These are phyloP conservation scores for Ceratobasidium sp. DNA, from an alignment of 1,284 basidiomycete species.

Conservation along the genomic window DNA sequence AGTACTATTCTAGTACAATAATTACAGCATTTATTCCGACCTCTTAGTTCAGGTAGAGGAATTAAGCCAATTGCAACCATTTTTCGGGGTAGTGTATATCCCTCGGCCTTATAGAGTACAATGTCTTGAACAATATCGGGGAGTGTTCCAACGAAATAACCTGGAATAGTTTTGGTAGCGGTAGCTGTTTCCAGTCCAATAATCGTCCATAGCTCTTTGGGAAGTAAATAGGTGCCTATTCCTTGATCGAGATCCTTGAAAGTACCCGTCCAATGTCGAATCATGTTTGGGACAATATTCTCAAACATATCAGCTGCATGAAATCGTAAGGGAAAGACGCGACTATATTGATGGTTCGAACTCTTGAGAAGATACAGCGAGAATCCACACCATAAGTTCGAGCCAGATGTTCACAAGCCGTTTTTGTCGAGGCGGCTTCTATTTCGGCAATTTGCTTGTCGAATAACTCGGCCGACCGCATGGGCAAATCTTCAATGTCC, in stretches of 20 bases:
- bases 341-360: neutral
- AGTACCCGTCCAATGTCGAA: slow-evolving; percentile 4
- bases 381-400: neutral
- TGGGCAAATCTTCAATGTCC: neutral
- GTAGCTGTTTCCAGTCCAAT: slow-evolving; percentile 51
- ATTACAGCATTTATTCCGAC: too few relatives aligned
- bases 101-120: slow-evolving; percentile 50
- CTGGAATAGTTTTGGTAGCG: slow-evolving; percentile 52
- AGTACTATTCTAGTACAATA: too few relatives aligned
- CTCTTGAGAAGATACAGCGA: neutral
- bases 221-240: neutral
- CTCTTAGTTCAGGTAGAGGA: too few relatives aligned
- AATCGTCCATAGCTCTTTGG: slow-evolving; percentile 50
- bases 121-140: slow-evolving; percentile 46
- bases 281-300: neutral
- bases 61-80: too few relatives aligned
- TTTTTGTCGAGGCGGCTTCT: neutral
- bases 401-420: neutral
- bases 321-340: slow-evolving; percentile 12
- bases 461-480: neutral
- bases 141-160: slow-evolving; percentile 53
- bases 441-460: too few relatives aligned
- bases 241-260: neutral
- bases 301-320: slow-evolving; percentile 10
- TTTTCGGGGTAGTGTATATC: too few relatives aligned